Base-by-base conservation (phyloP, 495 filamentous ascomycete species). In the Geoglossum glabrum region DNA sequence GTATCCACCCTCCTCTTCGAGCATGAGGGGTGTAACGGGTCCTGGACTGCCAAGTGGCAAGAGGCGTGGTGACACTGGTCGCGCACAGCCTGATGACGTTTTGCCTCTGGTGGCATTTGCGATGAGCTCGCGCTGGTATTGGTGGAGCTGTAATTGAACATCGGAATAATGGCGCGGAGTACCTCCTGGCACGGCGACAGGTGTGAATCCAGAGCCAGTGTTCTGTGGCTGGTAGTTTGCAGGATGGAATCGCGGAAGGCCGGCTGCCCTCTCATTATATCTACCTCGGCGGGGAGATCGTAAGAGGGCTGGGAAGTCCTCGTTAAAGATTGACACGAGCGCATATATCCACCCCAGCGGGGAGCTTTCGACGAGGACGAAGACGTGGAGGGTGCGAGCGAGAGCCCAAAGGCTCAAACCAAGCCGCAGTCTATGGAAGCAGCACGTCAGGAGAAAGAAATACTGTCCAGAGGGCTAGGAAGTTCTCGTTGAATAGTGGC, bases 31-130 rank as follows among this genome's bases (percentile, higher is more conserved):
- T 1, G 86, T 90, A 40, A 90, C 84, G 0, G 84, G 84, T 0
- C 85, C 85, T 0, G 85, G 84, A 47, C 83, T 86, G n/a, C 78
- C 77, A 3, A 85, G 72, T 1, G 86, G 86, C 26, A 72, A 72
- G 34, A 92, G 65, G 19, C 79, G 71, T 8, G 86, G 86, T 23
- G 81, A 81, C 11, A 71, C 70, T 36, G 84, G 74, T 60, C 69
- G 63, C 64, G 74, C 61, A 57, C 61, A 59, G 61, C 69, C 51
- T 10, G 45, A 31, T 4, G 54, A 31, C 8, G 54, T 46, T 3
- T 19, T 26, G 28, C 27, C 38, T 30, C 28, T 15, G 17, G 51
- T 56, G 11, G 61, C 43, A 15, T 57, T 57, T 21, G 65, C 56
- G 10, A 69, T 47, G 46, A 65, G 59, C 55, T 70, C 69, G 15